These are phyloP conservation scores for Alternaria sp. DNA, from an alignment of 2,329 filamentous ascomycete species.

Conservation along the genomic window DNA sequence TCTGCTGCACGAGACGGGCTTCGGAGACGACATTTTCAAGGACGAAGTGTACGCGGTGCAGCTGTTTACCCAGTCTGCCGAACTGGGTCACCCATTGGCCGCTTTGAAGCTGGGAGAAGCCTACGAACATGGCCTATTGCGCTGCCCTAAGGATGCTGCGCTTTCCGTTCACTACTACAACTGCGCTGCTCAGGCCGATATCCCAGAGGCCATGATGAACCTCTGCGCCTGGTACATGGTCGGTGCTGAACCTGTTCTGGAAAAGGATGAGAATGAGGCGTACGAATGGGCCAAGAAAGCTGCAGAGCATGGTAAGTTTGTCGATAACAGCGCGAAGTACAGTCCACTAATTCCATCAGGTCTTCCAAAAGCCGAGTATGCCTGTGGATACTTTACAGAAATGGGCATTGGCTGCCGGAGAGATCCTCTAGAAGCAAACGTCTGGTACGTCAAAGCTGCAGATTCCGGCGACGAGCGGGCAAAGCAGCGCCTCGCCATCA, in stretches of 20 bases:
- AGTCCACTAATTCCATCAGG: conserved; percentile 54
- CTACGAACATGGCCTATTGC: conserved; percentile 89
- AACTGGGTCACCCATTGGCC: conserved; percentile 86
- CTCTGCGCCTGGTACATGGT: conserved; percentile 99
- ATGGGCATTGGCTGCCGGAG: conserved; percentile 96
- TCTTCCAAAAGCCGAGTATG: conserved; percentile 79
- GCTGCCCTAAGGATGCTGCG: conserved; percentile 87
- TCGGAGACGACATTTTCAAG: conserved; percentile 90
- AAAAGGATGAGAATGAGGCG: conserved; percentile 94
- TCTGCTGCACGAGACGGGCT: conserved; percentile 88
- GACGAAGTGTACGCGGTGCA: conserved; percentile 91
- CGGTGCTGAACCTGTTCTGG: conserved; percentile 86
- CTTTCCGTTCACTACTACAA: conserved; percentile 98
- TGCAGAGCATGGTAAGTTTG: conserved; percentile 77
- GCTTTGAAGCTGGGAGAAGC: conserved; percentile 91
- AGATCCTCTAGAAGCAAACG: conserved; percentile 94
- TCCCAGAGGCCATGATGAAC: conserved; percentile 94
- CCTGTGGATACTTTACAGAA: conserved; percentile 95
- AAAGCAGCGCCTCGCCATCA: conserved; percentile 83
- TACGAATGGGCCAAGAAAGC: conserved; percentile 94
- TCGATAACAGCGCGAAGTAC: background rate
- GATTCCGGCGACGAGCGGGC: conserved; percentile 90
- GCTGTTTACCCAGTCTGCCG: conserved; percentile 91
- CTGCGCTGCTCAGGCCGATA: conserved; percentile 81
- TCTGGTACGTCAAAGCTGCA: conserved; percentile 97